Conservation (phyloP, 345 rosid genomes). For the Salix brachista region DNA sequence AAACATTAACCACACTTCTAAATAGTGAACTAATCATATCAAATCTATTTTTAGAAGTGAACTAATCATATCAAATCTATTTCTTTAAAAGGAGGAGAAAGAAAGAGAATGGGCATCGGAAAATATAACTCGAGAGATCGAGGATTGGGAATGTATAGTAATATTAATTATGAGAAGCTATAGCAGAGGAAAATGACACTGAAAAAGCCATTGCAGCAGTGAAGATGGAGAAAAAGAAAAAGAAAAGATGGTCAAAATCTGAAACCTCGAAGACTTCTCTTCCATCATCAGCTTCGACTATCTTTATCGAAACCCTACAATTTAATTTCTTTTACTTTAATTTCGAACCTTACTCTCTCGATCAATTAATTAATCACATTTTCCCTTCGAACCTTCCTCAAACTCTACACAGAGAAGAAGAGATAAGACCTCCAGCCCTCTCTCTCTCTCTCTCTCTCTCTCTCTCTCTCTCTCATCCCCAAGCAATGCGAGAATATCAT, state of each 20-base stretch:
- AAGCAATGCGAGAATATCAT: background rate
- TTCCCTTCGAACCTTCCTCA: background rate
- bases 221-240: slow-evolving; percentile 28
- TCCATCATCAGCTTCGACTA: slow-evolving; percentile 49
- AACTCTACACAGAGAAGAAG: background rate
- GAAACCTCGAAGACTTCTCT: slow-evolving; percentile 51
- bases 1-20: too few relatives aligned
- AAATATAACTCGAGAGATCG: background rate
- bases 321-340: slow-evolving; percentile 8
- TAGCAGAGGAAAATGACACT: slow-evolving; percentile 33
- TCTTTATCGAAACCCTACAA: slow-evolving; percentile 40
- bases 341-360: slow-evolving; percentile 9
- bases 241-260: slow-evolving; percentile 60
- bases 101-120: background rate
- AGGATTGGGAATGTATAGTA: background rate
- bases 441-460: background rate
- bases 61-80: background rate
- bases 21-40: background rate
- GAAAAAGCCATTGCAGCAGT: slow-evolving; percentile 41
- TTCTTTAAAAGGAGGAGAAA: background rate
- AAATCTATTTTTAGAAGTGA: background rate
- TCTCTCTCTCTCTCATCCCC: background rate
- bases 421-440: background rate
- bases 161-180: background rate
- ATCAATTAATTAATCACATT: background rate